These are phyloP conservation scores for Onygenales sp. DNA, from an alignment of 2,329 filamentous ascomycete species.

Conservation along the genomic window DNA sequence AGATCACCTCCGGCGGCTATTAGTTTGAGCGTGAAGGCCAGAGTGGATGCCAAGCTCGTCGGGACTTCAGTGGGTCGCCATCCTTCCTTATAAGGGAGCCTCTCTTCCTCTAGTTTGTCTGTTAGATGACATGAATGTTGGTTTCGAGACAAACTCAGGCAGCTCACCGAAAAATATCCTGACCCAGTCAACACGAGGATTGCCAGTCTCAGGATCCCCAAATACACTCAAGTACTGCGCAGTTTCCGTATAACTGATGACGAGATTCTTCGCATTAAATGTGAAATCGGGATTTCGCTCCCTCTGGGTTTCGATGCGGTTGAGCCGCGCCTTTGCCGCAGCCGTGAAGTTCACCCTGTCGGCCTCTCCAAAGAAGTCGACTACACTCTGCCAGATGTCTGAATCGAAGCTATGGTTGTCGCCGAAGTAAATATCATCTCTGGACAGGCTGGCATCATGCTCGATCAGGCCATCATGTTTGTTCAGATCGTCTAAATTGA, in stretches of 20 bases:
- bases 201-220: conserved; percentile 22
- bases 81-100: conserved; percentile 26
- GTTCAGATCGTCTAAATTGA: conserved; percentile 15
- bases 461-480: conserved; percentile 27
- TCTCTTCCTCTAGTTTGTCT: conserved; percentile 21
- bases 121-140: not conserved
- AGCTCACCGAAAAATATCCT: conserved; percentile 20
- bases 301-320: conserved; percentile 18
- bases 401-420: conserved; percentile 27
- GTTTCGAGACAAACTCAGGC: not conserved
- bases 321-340: conserved; percentile 21
- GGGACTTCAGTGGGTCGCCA: conserved; percentile 18
- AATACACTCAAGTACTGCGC: conserved; percentile 28
- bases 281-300: conserved; percentile 23
- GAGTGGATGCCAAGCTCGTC: conserved; percentile 13
- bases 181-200: conserved; percentile 25
- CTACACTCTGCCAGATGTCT: conserved; percentile 16
- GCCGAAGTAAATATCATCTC: conserved; percentile 24
- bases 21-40: conserved; percentile 10
- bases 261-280: conserved; percentile 21
- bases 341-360: conserved; percentile 10
- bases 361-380: conserved; percentile 19
- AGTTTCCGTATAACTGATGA: conserved; percentile 29
- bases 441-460: conserved; percentile 26
- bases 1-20: conserved; percentile 11